A percentile compares a stretch with the other conserved stretches of the same genome.
phyloP scores from a whole-genome alignment of 148 eudicot genomes.

The Amaranthus cruentus region DNA sequence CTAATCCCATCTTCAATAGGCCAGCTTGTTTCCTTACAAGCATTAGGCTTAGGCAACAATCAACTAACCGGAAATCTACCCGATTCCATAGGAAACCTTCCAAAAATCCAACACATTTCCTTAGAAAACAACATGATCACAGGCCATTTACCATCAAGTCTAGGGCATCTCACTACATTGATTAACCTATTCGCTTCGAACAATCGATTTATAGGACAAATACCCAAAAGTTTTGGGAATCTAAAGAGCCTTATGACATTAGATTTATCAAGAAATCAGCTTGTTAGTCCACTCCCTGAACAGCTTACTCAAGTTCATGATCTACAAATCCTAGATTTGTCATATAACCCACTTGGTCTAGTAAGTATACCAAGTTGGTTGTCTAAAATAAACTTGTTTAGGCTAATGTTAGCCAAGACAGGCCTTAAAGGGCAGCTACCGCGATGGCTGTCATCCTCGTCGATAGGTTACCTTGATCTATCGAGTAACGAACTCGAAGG shows the following conservation, averaged over 20 bases:
- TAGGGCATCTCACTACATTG: conserved; percentile 43
- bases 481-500: conserved; percentile 57
- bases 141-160: conserved; percentile 47
- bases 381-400: conserved; percentile 26
- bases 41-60: conserved; percentile 36
- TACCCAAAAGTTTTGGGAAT: conserved; percentile 58
- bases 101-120: conserved; percentile 35
- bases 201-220: conserved; percentile 46
- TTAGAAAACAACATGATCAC: conserved; percentile 52
- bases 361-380: conserved; percentile 45
- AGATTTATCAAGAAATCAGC: conserved; percentile 50
- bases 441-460: conserved; percentile 35
- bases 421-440: conserved; percentile 61
- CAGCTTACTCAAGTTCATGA: conserved; percentile 34
- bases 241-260: conserved; percentile 37
- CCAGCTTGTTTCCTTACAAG: conserved; percentile 40
- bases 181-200: conserved; percentile 39
- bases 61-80: conserved; percentile 46
- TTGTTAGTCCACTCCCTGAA: conserved; percentile 46
- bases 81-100: conserved; percentile 41
- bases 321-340: conserved; percentile 47
- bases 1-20: conserved; percentile 46
- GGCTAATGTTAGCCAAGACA: conserved; percentile 44
- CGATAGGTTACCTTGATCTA: conserved; percentile 47
- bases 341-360: conserved; percentile 51